A percentile compares a stretch with the other conserved stretches of the same genome.
Conservation (phyloP, 2,329 filamentous ascomycete genomes). For the Beauveria rudraprayagi region DNA sequence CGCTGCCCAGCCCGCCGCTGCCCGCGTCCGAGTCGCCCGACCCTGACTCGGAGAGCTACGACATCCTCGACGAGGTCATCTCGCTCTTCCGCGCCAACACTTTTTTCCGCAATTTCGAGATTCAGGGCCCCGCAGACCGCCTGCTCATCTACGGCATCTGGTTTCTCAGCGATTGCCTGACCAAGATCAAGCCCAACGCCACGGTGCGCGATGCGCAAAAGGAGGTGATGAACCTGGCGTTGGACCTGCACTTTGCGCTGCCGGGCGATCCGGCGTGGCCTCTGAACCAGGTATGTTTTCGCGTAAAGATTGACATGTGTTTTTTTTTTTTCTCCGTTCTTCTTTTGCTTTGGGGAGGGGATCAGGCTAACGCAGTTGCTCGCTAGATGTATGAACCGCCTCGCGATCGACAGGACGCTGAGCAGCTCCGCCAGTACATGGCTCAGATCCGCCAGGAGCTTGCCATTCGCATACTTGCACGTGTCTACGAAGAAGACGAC, state of each 20-base stretch:
- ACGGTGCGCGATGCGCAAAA: conserved; percentile 51
- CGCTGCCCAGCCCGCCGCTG: conserved; percentile 48
- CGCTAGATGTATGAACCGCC: conserved; percentile 78
- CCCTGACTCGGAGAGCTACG: conserved; percentile 86
- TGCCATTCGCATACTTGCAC: conserved; percentile 69
- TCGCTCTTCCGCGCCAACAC: conserved; percentile 94
- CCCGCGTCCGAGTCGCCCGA: conserved; percentile 59
- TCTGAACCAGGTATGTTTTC: conserved; percentile 63
- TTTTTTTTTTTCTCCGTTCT: no score
- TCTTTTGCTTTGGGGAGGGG: no score
- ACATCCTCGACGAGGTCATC: conserved; percentile 90
- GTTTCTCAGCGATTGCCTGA: conserved; percentile 84
- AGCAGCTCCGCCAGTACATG: conserved; percentile 81
- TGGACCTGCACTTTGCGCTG: conserved; percentile 88
- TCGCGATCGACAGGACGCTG: conserved; percentile 77
- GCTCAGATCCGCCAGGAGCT: conserved; percentile 91
- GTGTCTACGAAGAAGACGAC: conserved; percentile 77
- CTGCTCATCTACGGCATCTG: conserved; percentile 95
- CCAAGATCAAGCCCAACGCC: conserved; percentile 74
- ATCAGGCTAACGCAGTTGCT: no score
- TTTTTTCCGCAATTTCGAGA: conserved; percentile 99
- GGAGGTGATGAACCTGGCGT: conserved; percentile 81
- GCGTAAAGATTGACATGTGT: neutral
- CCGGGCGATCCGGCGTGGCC: conserved; percentile 91
- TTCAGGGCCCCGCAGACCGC: conserved; percentile 89